Base-by-base conservation (phyloP, 345 rosid genomes). In the Trapa bicornis region DNA sequence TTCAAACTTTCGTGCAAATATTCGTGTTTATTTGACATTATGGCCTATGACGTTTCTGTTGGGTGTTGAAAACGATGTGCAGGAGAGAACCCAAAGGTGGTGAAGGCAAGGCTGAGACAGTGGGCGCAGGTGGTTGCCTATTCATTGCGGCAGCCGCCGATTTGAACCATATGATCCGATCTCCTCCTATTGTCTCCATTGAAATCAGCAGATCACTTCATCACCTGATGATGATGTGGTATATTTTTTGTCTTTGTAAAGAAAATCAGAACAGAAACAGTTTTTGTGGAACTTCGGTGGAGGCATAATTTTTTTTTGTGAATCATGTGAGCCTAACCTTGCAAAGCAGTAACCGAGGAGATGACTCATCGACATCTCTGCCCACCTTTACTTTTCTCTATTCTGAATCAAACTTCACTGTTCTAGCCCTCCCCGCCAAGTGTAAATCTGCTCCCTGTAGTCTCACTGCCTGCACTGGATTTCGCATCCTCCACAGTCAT, bases 111-210 rank as follows among this genome's bases (percentile, higher is more conserved):
- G 81, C 75, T 92, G 75, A 85, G 83, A 76, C 96, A 86, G 71
- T 89, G 98, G 96, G 98, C 96, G 57, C 93, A 84, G 79, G 91
- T 89, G 77, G 98, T 92, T 74, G 98, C 93, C 16, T 93, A 97
- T 77, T 76, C 97, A 64, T 96, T 93, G 73, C 77, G 85, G 70
- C 96, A 89, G 74, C 77, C 78, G 53, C 78, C 93, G 11, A 60
- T 79, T 62, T 73, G 39, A 22, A 22, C 29, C 29, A 65, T 13
- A 47, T 39, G 42, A 38, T 13, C 43, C 7, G 43, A 41, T 22
- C 29, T 22, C 7, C 43, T 41, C 43, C 56, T 22, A 22, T 52
- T 43, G 33, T 35, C 43, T 50, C 54, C 54, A 11, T 13, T 65
- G 52, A 65, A 14, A 37, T 15, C 1, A 15, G 47, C 32, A 6